These are phyloP conservation scores for Neurospora sp. DNA, from an alignment of 495 filamentous ascomycete genomes.

Conservation along the genomic window DNA sequence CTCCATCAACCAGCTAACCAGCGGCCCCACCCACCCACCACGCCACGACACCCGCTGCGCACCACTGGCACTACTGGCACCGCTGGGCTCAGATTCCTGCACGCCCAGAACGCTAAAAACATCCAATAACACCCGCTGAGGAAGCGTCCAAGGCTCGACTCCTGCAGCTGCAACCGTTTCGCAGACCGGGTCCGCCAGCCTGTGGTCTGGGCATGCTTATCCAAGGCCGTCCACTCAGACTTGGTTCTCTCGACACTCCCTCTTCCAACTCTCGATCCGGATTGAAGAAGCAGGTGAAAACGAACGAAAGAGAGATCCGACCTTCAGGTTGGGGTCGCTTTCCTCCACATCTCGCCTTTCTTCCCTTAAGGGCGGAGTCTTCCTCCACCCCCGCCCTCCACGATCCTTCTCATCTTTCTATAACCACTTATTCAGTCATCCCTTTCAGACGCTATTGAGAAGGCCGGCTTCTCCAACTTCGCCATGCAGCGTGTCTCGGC, in stretches of 20 bases:
- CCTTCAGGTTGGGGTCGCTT: constrained; percentile 6
- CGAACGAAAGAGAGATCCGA: neutral
- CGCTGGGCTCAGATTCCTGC: neutral
- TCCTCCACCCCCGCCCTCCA: neutral
- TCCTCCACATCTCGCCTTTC: neutral
- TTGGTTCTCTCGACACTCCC: neutral
- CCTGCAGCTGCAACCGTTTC: neutral
- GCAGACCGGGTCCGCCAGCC: neutral
- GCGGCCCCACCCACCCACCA: neutral
- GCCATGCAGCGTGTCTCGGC: constrained; percentile 43
- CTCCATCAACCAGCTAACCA: neutral
- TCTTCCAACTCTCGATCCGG: neutral
- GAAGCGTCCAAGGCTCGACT: neutral
- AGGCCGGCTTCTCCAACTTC: constrained; percentile 8
- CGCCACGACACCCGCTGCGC: neutral
- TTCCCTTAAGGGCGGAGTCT: constrained; percentile 3
- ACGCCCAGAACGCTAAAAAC: neutral
- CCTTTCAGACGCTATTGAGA: neutral
- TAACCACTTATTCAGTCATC: neutral
- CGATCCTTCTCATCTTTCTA: neutral
- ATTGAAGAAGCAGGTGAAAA: neutral
- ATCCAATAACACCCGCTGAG: neutral
- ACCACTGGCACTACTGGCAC: neutral
- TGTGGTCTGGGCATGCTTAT: neutral
- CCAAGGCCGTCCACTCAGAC: neutral